Base-by-base conservation (phyloP, 306 rosid genomes). In the Myrica gale region DNA sequence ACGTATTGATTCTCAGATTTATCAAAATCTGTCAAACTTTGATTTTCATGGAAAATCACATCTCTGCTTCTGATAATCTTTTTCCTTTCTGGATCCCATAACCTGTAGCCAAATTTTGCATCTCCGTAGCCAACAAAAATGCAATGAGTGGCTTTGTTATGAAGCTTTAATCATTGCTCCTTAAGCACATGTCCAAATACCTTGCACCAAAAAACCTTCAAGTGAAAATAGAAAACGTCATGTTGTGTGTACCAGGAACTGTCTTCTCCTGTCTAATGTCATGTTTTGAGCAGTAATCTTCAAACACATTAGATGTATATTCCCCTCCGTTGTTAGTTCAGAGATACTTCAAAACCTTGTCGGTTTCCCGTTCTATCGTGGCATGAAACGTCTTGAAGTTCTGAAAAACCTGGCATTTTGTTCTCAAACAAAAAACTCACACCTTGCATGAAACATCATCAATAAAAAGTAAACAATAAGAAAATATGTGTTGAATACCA, bases 11-110 rank as follows among this genome's bases (percentile, higher is more conserved):
- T 50, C 4, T 50, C n/a, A 9, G 5, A 10, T 50, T 50, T 50
- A 5, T 1, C 16, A 50, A 50, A 50, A 15, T 11, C 12, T 50
- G 50, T 10, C 50, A 8, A 46, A 46, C 2, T 46, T 10, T 2
- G 54, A 63, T 61, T 15, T 12, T 63, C 47, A 32, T 10, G 13
- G 3, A 63, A 63, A 20, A 63, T 8, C 41, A 63, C 46, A 63
- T 63, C 19, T 63, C 46, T 63, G 7, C 20, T 63, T 63, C 20
- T 63, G 43, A 63, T 43, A 10, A 63, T 63, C 47, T 63, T 63
- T 47, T 63, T 37, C 46, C 13, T 63, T 12, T 63, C 8, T 3
- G 0, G 20, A 43, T 68, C 53, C 7, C 41, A 44, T 45, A 68
- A 0, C 48, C 17, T 16, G 46, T 68, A 68, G n/a, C 69, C 46